Conservation (phyloP, 2,329 filamentous ascomycete genomes). For the Orbilia javanica region DNA sequence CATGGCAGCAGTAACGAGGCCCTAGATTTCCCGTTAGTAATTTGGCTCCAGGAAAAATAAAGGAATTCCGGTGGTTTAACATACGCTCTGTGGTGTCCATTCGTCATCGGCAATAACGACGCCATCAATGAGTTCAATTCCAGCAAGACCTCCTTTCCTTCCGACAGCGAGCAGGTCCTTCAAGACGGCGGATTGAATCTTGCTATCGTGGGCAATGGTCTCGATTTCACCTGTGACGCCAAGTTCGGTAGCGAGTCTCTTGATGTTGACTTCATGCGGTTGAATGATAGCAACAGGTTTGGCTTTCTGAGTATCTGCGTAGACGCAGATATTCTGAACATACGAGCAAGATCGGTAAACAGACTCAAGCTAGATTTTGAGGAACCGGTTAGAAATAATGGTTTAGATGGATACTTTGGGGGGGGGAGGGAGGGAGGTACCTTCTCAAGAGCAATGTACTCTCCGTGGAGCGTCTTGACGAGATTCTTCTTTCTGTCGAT, state of each 20-base stretch:
- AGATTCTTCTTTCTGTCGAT: constrained; percentile 99
- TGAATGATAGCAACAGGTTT: constrained; percentile 86
- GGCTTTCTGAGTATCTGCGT: constrained; percentile 79
- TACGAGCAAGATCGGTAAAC: constrained; percentile 84
- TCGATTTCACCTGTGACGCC: constrained; percentile 76
- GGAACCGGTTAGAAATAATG: background rate
- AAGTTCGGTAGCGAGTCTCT: constrained; percentile 72
- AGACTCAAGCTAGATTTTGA: constrained; percentile 77
- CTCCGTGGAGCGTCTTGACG: constrained; percentile 92
- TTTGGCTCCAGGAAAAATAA: background rate
- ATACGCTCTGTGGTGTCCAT: constrained; percentile 87
- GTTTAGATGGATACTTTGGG: background rate
- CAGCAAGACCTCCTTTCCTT: constrained; percentile 75
- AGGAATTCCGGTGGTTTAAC: constrained; percentile 64
- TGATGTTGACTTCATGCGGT: constrained; percentile 75
- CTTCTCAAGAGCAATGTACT: constrained; percentile 96
- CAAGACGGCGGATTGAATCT: constrained; percentile 74
- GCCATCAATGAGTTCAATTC: constrained; percentile 80
- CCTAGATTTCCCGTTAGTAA: constrained; percentile 66
- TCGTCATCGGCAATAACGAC: constrained; percentile 86
- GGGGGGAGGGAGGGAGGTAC: constrained; percentile 32
- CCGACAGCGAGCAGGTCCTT: constrained; percentile 78
- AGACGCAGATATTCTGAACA: constrained; percentile 88
- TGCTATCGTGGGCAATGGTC: constrained; percentile 76
- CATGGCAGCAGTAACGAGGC: constrained; percentile 77